phyloP scores from a whole-genome alignment of 2,329 filamentous ascomycete genomes.

The Cadophora gregata region DNA sequence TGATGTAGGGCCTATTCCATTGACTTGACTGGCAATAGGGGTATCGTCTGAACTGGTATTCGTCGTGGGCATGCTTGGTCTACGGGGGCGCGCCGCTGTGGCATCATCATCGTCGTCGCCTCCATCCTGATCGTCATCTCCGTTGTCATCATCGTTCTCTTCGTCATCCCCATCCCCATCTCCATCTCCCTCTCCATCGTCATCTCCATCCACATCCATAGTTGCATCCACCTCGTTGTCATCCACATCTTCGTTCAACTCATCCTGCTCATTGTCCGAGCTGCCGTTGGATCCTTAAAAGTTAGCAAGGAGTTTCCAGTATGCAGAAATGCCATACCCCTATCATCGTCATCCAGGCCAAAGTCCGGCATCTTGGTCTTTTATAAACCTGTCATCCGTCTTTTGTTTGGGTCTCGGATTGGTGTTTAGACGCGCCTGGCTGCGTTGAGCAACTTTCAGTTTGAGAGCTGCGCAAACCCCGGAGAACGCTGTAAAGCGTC shows the following conservation, averaged over 20 bases:
- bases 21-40: constrained; percentile 34
- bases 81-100: constrained; percentile 43
- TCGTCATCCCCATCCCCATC: constrained; percentile 46
- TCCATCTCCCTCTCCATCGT: constrained; percentile 44
- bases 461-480: constrained; percentile 1
- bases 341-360: constrained; percentile 43
- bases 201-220: constrained; percentile 42
- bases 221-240: constrained; percentile 45
- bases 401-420: background rate
- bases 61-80: constrained; percentile 39
- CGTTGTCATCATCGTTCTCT: constrained; percentile 43
- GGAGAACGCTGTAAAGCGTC: background rate
- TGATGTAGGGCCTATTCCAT: constrained; percentile 41
- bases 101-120: constrained; percentile 50
- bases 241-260: constrained; percentile 59
- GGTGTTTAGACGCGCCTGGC: background rate
- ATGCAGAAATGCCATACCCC: constrained; percentile 33
- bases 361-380: constrained; percentile 40
- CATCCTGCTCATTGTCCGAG: constrained; percentile 60
- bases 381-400: constrained; percentile 17
- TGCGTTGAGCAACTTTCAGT: background rate
- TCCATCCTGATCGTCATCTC: constrained; percentile 55
- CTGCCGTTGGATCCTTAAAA: constrained; percentile 48
- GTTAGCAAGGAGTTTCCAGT: constrained; percentile 16
- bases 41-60: constrained; percentile 41